Conservation (phyloP, 1,284 basidiomycete genomes). For the Apiotrichum gracile region DNA sequence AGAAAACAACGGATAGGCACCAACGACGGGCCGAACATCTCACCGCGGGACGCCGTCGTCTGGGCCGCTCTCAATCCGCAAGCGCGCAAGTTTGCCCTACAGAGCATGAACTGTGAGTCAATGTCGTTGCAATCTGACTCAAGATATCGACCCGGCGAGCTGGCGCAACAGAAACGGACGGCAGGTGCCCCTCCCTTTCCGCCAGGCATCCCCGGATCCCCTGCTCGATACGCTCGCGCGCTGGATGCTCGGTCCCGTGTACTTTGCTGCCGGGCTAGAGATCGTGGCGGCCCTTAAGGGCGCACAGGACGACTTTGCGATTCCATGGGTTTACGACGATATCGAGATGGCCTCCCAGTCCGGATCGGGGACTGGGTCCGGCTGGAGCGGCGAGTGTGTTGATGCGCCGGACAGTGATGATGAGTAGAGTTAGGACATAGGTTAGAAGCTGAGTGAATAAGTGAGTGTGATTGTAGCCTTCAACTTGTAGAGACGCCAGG, state of each 20-base stretch:
- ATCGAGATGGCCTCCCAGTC: too few species aligned
- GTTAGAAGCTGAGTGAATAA: too few species aligned
- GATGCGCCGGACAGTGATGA: too few species aligned
- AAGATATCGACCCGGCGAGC: not conserved
- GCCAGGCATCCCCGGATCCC: not conserved
- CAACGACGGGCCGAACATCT: not conserved
- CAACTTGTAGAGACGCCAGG: too few species aligned
- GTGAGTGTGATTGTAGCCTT: too few species aligned
- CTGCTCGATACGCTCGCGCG: not conserved
- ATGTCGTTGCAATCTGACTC: not conserved
- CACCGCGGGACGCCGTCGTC: not conserved
- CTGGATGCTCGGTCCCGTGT: not conserved
- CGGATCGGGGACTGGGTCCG: too few species aligned
- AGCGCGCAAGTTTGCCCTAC: not conserved
- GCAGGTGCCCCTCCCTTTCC: not conserved
- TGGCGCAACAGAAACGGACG: not conserved
- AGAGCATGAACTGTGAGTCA: not conserved
- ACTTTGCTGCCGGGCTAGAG: not conserved
- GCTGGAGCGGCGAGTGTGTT: too few species aligned
- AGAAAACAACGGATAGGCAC: not conserved
- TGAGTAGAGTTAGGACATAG: too few species aligned
- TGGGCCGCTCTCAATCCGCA: not conserved
- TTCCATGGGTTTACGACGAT: too few species aligned
- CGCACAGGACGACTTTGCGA: not conserved
- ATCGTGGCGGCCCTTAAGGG: not conserved